Base-by-base conservation (phyloP, 139 green algal species). In the Limnomonas spitsbergensis region DNA sequence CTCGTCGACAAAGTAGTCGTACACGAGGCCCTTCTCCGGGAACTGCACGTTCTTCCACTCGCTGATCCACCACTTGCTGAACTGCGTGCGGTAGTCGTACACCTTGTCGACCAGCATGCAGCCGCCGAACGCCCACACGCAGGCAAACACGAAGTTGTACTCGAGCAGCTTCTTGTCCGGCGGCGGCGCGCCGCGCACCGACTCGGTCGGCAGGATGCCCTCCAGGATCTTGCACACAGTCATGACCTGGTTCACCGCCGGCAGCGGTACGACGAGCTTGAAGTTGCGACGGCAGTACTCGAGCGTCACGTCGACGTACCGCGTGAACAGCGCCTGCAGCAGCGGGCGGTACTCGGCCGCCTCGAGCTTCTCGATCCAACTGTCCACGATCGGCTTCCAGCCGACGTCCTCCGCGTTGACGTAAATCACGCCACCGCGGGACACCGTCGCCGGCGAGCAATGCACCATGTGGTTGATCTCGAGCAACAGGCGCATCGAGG, bases 141-240 rank as follows among this genome's bases (percentile, higher is more conserved):
- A 96, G 7, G 93, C 90, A 83, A 95, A 97, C 35, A 98, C 93
- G 83, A 98, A 98, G 79, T 95, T 84, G 81, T 92, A 81, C 85
- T 98, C 94, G 71, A 96, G 75, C 54, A 97, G 81, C 87, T 95
- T 93, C 82, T 93, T 92, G 85, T 97, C 92, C 0, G 88, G 88
- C 0, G 86, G 79, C 1, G 90, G 88, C 1, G 90, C 82, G 1
- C 86, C 89, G 2, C 87, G 69, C 29, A 78, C 69, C 4, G 77
- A 80, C 69, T 82, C 78, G 14, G 47, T 88, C 39, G 90, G 90
- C 79, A 97, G 81, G 53, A 98, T 90, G 35, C 90, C 89, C 81
- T 98, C 94, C 34, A 98, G 86, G 78, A 98, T 95, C 87, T 96
- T 92, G 88, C 90, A 96, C 47, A 98, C 82, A n/a, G 91, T 95